Evolutionary conservation across 2,329 filamentous ascomycete genomes (phyloP).

Genomic region (Bipolaris oryzae): DNA sequence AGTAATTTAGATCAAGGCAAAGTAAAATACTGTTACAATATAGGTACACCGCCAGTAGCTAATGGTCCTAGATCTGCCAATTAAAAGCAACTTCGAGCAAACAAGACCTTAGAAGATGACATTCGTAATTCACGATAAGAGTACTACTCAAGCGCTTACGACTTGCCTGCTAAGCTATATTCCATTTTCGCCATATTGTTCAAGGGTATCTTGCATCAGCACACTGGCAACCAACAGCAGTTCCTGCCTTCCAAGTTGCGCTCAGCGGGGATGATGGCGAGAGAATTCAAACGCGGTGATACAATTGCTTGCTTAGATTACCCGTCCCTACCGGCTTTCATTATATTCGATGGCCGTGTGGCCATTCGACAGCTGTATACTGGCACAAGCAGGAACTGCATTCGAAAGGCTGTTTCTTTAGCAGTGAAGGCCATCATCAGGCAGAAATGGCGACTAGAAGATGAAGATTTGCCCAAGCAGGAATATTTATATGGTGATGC

Average conservation of each 20-base stretch:
- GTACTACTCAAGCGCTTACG: neutral
- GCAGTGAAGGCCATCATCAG: no score
- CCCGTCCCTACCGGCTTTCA: neutral
- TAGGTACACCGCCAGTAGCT: neutral
- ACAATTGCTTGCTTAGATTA: neutral
- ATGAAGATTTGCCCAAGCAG: no score
- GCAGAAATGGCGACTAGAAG: no score
- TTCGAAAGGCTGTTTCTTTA: neutral
- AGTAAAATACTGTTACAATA: neutral
- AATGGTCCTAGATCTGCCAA: neutral
- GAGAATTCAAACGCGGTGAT: neutral
- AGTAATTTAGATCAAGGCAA: neutral
- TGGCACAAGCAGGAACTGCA: neutral
- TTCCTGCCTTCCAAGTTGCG: neutral
- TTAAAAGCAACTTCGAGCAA: neutral
- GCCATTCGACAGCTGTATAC: neutral
- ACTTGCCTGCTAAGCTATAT: neutral
- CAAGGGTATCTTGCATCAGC: neutral
- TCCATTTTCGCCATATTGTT: neutral
- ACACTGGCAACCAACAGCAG: neutral
- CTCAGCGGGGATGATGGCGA: neutral
- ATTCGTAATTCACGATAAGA: neutral
- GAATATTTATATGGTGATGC: no score
- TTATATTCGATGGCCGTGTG: neutral
- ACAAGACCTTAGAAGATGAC: neutral